These are phyloP conservation scores for Nicotiana sylvestris DNA, from an alignment of 257 asterid species.

Conservation along the genomic window DNA sequence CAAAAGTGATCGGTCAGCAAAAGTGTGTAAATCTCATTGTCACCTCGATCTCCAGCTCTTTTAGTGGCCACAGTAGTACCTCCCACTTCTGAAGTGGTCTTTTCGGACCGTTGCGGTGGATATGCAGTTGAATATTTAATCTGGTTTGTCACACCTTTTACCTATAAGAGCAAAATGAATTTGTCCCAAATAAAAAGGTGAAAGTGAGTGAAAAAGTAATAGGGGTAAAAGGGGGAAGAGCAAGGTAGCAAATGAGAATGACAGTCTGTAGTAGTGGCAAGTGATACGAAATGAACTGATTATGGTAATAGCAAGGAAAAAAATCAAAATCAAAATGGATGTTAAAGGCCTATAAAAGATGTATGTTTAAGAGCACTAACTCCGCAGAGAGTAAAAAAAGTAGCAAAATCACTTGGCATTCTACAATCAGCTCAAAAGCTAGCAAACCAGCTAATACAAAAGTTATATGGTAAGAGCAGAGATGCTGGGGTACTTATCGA, in stretches of 20 bases:
- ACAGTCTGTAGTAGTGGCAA: neutral
- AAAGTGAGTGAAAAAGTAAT: conserved; percentile 13
- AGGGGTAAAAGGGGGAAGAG: neutral
- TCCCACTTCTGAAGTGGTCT: conserved; percentile 32
- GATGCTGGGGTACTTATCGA: neutral
- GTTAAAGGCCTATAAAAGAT: neutral
- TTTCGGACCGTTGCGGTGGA: conserved; percentile 25
- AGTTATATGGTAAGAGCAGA: neutral
- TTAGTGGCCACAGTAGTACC: conserved; percentile 17
- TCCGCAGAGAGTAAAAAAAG: neutral
- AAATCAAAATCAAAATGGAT: neutral
- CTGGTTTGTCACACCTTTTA: conserved; percentile 28
- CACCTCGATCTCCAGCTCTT: conserved; percentile 37
- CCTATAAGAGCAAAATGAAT: conserved; percentile 31
- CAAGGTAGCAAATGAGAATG: neutral
- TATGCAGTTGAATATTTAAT: conserved; percentile 30
- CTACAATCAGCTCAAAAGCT: neutral
- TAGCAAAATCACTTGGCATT: neutral
- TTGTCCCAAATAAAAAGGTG: conserved; percentile 12
- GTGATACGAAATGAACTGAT: neutral
- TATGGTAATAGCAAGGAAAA: neutral
- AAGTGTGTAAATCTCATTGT: conserved; percentile 14
- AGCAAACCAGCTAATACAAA: neutral
- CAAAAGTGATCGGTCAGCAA: conserved; percentile 1
- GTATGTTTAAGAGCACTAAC: neutral